Percentiles rank a stretch among this genome's conserved stretches.
These are phyloP conservation scores for Botrytis deweyae DNA, from an alignment of 2,329 filamentous ascomycete species.

Conservation along the genomic window DNA sequence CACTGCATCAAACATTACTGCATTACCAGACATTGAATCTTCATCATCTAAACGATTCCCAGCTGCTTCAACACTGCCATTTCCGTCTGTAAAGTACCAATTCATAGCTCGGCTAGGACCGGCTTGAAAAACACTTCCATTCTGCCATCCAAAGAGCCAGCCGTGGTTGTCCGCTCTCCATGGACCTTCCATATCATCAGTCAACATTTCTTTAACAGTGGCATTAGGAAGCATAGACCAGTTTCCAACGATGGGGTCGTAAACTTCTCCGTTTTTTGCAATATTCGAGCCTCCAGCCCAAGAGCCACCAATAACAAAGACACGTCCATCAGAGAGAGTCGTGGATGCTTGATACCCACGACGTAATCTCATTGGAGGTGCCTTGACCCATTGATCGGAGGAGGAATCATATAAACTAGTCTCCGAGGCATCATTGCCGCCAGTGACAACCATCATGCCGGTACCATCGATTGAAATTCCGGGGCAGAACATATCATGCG, in stretches of 20 bases:
- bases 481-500: constrained; percentile 15
- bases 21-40: constrained; percentile 14
- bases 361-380: not conserved
- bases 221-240: constrained; percentile 5
- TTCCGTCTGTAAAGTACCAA: constrained; percentile 9
- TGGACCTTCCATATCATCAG: constrained; percentile 5
- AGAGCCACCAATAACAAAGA: constrained; percentile 11
- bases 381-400: constrained; percentile 4
- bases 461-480: constrained; percentile 12
- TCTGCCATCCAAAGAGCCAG: constrained; percentile 10
- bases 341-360: constrained; percentile 15
- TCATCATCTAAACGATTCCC: not conserved
- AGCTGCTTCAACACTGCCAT: not conserved
- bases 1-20: constrained; percentile 12
- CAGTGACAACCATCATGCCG: constrained; percentile 14
- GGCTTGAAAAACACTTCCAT: constrained; percentile 9
- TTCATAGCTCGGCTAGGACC: constrained; percentile 16
- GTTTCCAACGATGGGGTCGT: not conserved
- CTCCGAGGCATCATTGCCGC: constrained; percentile 6
- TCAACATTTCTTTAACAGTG: constrained; percentile 4
- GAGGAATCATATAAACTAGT: constrained; percentile 13
- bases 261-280: constrained; percentile 10
- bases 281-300: not conserved
- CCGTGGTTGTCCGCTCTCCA: constrained; percentile 16
- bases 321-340: constrained; percentile 12